Base-by-base conservation (phyloP, 2,329 filamentous ascomycete species). In the Cercospora sojina region DNA sequence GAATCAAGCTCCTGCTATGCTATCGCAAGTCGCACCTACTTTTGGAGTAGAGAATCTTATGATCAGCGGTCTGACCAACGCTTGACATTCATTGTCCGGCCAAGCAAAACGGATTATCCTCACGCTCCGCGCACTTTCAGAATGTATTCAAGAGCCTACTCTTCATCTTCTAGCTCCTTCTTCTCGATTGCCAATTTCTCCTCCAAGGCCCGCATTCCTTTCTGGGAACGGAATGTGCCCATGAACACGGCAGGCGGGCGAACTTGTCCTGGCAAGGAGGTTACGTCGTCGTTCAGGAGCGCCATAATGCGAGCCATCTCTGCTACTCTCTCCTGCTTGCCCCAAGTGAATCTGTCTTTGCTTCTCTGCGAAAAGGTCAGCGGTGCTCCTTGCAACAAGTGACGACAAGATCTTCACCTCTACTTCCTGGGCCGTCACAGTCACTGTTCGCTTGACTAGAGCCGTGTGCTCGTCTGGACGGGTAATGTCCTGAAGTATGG, bases 241-340 rank as follows among this genome's bases (percentile, higher is more conserved):
- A 32, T 23, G 35, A 66, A 59, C 29, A 25, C 55, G 20, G 31
- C 41, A n/a, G 60, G 55, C 3, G 64, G 53, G 20, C 41, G 59
- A 13, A 23, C 12, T 16, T 63, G 59, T 43, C 29, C 60, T 12
- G 59, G 59, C 41, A 61, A 31, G 25, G 43, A 53, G 20, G 59
- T 67, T 25, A 67, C 32, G 29, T 65, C 53, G 20, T 53, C 8
- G 8, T 65, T 55, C 12, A 58, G n/a, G 16, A 47, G 56, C 23
- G 64, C 64, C 64, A 68, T 64, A n/a, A 66, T 41, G 16, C 66
- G 43, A 9, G 31, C 59, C 64, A 68, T 64, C 56, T 64, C 60
- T 47, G 66, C 60, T 12, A 66, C 29, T 25, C 41, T 43, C 59
- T 64, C 66, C 23, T 68, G 66, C 51, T 63, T 62, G 18, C 66